Conservation (phyloP, 257 asterid species). For the Petunia secreta region DNA sequence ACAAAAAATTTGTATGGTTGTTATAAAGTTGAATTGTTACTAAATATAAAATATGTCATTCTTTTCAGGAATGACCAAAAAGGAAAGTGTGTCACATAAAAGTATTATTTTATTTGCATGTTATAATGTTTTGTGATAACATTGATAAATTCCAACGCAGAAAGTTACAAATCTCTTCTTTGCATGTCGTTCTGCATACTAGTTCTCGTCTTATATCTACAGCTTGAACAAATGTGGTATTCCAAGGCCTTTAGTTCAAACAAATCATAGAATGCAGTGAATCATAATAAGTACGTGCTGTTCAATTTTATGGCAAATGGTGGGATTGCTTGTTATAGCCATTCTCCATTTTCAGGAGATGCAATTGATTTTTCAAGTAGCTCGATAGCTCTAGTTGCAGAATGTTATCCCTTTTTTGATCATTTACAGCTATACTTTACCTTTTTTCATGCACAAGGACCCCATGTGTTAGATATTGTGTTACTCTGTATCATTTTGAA, state of each 20-base stretch:
- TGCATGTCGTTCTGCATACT: conserved; percentile 18
- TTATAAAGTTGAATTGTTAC: too few relatives aligned
- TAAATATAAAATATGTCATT: too few relatives aligned
- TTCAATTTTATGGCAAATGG: background rate
- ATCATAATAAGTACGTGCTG: background rate
- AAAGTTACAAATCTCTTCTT: conserved; percentile 12
- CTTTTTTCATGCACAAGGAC: background rate
- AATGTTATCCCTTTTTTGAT: background rate
- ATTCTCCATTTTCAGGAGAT: background rate
- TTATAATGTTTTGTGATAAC: conserved; percentile 8
- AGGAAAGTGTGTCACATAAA: too few relatives aligned
- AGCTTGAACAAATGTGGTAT: conserved; percentile 8
- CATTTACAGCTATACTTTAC: background rate
- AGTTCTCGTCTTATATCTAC: background rate
- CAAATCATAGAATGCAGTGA: background rate
- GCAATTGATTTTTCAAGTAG: conserved; percentile 5
- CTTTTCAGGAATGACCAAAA: too few relatives aligned
- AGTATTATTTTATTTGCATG: background rate
- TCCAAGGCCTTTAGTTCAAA: background rate
- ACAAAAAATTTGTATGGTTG: too few relatives aligned
- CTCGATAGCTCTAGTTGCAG: background rate
- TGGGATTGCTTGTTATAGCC: background rate
- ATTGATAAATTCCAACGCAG: background rate
- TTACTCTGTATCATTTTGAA: background rate
- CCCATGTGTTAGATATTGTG: background rate